phyloP scores from a whole-genome alignment of 768 basidiomycete species.

The Asterophora lycoperdoides region DNA sequence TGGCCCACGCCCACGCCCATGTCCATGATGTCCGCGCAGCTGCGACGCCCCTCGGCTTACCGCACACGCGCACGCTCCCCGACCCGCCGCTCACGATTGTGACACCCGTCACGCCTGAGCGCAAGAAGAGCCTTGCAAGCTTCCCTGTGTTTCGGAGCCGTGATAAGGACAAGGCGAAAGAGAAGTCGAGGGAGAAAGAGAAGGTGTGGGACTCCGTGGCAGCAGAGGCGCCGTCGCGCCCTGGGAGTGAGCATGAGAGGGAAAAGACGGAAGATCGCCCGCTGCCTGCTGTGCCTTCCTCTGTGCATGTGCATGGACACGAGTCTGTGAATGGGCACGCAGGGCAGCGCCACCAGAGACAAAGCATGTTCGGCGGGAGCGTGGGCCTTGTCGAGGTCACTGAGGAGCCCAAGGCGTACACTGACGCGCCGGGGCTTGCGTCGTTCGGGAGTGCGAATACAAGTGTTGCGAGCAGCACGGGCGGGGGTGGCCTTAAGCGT shows the following conservation, averaged over 20 bases:
- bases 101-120: conserved; percentile 1
- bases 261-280: conserved; percentile 12
- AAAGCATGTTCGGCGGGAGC: not conserved
- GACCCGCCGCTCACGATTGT: no score
- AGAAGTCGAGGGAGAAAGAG: conserved; percentile 3
- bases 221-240: conserved; percentile 20
- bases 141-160: conserved; percentile 7
- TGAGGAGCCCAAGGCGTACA: not conserved
- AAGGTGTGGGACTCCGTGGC: conserved; percentile 1
- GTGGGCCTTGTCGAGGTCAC: not conserved
- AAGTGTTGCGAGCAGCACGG: conserved; percentile 18
- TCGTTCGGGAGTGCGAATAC: conserved; percentile 10
- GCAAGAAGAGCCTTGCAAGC: conserved; percentile 12
- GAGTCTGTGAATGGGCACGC: not conserved
- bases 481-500: conserved; percentile 28
- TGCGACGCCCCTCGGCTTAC: no score
- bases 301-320: not conserved
- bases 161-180: conserved; percentile 9
- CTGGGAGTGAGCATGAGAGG: conserved; percentile 30
- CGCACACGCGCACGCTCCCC: no score
- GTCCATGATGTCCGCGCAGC: not conserved
- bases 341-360: not conserved
- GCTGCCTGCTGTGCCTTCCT: conserved; percentile 6
- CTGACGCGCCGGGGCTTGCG: conserved; percentile 5
- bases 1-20: not conserved